Conservation (phyloP, 2,329 filamentous ascomycete genomes). For the Nectriaceae sp. region DNA sequence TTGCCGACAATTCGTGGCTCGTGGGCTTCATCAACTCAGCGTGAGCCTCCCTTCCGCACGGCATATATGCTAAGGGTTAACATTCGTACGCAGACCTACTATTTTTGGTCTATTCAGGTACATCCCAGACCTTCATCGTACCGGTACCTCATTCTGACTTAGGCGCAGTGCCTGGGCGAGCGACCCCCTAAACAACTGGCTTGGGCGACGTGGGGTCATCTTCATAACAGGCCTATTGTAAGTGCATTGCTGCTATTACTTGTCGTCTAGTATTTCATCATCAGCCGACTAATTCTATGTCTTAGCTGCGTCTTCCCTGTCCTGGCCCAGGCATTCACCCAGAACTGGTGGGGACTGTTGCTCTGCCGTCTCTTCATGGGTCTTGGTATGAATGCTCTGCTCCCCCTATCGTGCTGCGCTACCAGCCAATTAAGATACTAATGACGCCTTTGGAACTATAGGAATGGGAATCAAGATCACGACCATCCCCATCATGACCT, state of each 20-base stretch:
- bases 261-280: background rate
- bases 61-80: too few species aligned
- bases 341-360: slow-evolving; percentile 51
- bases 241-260: too few species aligned
- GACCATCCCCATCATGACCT: slow-evolving; percentile 52
- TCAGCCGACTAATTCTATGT: background rate
- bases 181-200: slow-evolving; percentile 39
- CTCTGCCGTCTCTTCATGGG: slow-evolving; percentile 50
- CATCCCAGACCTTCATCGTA: slow-evolving; percentile 62
- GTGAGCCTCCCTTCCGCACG: too few species aligned
- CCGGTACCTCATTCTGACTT: slow-evolving; percentile 27
- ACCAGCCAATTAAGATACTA: too few species aligned
- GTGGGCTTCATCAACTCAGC: slow-evolving; percentile 63
- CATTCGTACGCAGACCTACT: slow-evolving; percentile 13
- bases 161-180: slow-evolving; percentile 27
- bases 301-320: slow-evolving; percentile 50
- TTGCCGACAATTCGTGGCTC: slow-evolving; percentile 46
- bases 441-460: background rate
- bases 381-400: slow-evolving; percentile 56
- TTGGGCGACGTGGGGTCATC: slow-evolving; percentile 40
- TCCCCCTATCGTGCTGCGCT: too few species aligned
- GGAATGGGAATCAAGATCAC: slow-evolving; percentile 41
- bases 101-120: slow-evolving; percentile 23
- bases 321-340: slow-evolving; percentile 53
- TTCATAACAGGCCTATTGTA: slow-evolving; percentile 55